Evolutionary conservation across 768 basidiomycete species (phyloP), one percentile per base, ranked within the genome.

Genomic region (Lentinus brumalis): DNA sequence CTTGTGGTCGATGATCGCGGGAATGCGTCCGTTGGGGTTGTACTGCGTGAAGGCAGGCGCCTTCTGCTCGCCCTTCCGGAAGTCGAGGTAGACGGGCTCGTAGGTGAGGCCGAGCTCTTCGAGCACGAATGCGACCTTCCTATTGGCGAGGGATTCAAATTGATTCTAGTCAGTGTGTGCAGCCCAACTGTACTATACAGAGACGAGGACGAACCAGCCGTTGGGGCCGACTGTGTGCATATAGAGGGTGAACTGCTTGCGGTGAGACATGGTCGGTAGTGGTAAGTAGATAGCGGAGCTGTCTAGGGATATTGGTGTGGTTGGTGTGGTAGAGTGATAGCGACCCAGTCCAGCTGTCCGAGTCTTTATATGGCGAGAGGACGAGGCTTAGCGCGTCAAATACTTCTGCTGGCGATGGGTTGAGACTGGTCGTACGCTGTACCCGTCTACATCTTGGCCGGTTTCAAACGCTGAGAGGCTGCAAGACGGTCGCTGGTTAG

Each of bases 21-120:
- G 77, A 47, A 77, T 72, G 18, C 76, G 73, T 1, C 77, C 75
- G 66, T 73, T 74, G 5, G 72, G 73, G 62, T 75, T 74, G 58
- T 67, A 60, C 66, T 72, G 66, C 38, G 60, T 53, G 67, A 61
- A 59, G 29, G 59, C 67, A 6, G 67, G 64, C 15, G 58, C 53
- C 62, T 73, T 73, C 26, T 72, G 70, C 63, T 71, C 72, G 41
- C 42, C 41, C 38, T 62, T 65, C 32, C 29, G 14, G 63, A 71
- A 67, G 60, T 71, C 67, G 57, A 71, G 61, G 62, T 62, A 63
- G 35, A 66, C 51, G 49, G 59, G 40, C 60, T 73, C 67, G 67
- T 70, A 73, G 12, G 62, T 59, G 26, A 73, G 62, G 6, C 69
- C 70, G 47, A 71, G 71, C 59, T 71, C 69, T 21, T 65, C 65